Evolutionary conservation across 2,329 filamentous ascomycete species (phyloP).

Genomic region (Fusarium udum): DNA sequence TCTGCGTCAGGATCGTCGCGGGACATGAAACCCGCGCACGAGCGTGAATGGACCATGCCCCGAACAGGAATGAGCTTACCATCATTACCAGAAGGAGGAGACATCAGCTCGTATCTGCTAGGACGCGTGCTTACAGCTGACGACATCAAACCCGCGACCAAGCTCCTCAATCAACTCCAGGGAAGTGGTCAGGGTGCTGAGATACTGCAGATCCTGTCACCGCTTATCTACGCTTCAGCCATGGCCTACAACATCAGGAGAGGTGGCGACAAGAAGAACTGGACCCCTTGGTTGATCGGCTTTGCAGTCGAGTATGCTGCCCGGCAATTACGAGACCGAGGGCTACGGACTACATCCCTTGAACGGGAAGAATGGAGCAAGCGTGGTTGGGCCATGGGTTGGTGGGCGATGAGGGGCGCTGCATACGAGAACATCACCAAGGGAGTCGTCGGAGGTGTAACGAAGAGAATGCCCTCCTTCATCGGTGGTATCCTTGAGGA

Average conservation of each 20-base stretch:
- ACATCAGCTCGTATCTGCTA: constrained; percentile 88
- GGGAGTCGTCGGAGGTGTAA: constrained; percentile 75
- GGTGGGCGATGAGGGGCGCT: constrained; percentile 97
- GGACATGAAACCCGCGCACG: constrained; percentile 50
- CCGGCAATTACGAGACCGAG: constrained; percentile 79
- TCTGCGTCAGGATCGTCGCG: constrained; percentile 35
- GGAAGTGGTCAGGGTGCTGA: constrained; percentile 82
- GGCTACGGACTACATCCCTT: constrained; percentile 82
- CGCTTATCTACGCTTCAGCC: constrained; percentile 84
- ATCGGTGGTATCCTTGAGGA: constrained; percentile 89
- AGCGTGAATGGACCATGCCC: constrained; percentile 88
- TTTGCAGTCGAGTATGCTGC: constrained; percentile 87
- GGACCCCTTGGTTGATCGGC: constrained; percentile 92
- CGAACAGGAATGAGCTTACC: constrained; percentile 88
- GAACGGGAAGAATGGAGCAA: constrained; percentile 91
- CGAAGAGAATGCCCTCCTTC: constrained; percentile 80
- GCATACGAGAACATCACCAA: constrained; percentile 95
- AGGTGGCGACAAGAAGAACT: constrained; percentile 74
- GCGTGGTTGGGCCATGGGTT: constrained; percentile 88
- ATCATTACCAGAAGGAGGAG: constrained; percentile 79
- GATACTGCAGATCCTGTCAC: constrained; percentile 89
- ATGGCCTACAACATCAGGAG: constrained; percentile 69
- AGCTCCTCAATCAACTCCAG: constrained; percentile 83
- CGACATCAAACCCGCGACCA: constrained; percentile 91
- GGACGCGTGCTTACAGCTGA: constrained; percentile 93